A percentile compares a stretch with the other conserved stretches of the same genome.
phyloP scores from a whole-genome alignment of 805 yeast species.

The Middelhovenomyces tepae region DNA sequence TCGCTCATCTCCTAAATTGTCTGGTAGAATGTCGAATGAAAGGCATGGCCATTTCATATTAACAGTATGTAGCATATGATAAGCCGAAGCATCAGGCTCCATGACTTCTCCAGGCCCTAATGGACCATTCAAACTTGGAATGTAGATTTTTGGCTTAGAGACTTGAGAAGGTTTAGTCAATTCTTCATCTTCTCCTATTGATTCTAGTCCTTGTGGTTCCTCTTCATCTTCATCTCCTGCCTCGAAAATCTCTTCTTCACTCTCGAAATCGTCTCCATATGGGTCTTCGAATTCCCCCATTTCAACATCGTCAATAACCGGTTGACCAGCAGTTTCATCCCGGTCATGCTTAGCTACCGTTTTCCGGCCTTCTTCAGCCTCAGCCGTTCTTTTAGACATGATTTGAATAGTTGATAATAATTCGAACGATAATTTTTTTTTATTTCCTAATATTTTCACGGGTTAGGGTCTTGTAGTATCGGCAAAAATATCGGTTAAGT shows the following conservation, averaged over 20 bases:
- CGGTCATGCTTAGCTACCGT: conserved; percentile 31
- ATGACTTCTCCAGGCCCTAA: conserved; percentile 92
- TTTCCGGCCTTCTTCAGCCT: conserved; percentile 25
- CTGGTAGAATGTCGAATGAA: conserved; percentile 84
- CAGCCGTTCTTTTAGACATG: conserved; percentile 49
- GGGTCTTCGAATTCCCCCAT: conserved; percentile 56
- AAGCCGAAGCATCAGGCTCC: conserved; percentile 93
- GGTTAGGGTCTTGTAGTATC: not conserved
- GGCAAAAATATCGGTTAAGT: not conserved
- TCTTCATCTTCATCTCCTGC: conserved; percentile 72
- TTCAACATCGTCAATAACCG: conserved; percentile 23
- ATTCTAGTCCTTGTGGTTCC: conserved; percentile 29
- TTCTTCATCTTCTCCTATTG: conserved; percentile 21
- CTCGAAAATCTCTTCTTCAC: conserved; percentile 59
- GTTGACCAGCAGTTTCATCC: conserved; percentile 31
- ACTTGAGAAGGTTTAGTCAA: conserved; percentile 25
- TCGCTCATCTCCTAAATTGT: conserved; percentile 77
- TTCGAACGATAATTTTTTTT: no score
- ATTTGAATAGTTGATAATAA: conserved; percentile 3
- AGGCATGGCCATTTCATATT: conserved; percentile 96
- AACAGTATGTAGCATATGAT: conserved; percentile 92
- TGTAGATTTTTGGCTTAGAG: conserved; percentile 40
- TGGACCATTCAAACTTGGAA: conserved; percentile 84
- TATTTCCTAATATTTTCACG: no score
- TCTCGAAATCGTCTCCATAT: conserved; percentile 78